Evolutionary conservation across 2,329 filamentous ascomycete species (phyloP), one percentile per base, ranked within the genome.

Genomic region (Celoporthe dispersa): DNA sequence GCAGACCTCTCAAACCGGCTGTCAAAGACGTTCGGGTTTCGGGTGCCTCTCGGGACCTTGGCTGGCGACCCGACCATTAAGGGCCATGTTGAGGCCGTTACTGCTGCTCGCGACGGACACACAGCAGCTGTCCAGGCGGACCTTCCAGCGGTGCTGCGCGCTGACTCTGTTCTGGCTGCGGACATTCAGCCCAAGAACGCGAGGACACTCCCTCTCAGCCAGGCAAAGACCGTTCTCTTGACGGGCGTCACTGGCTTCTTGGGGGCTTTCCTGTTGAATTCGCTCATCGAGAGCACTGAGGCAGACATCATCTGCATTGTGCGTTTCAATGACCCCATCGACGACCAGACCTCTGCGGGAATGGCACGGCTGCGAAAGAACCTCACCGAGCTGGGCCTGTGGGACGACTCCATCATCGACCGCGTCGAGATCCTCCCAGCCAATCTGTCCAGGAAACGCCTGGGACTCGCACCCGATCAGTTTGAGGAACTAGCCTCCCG

Each of bases 221-320:
- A 92, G 62, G 91, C 91, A 0, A 83, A 90, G 25, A 92, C 90
- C 0, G 85, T 94, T 2, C 83, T 94, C 11, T 78, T 94, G 65
- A 94, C 92, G 0, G 92, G 92, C 77, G 89, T 90, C 0, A 94
- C 92, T 22, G 92, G 92, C 19, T 94, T 93, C 75, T 79, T 94
- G 55, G 92, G 92, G 48, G 91, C 91, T 3, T 94, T 94, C 79
- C 80, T 94, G 22, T 86, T 94, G 28, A 88, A 87, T 73, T 87
- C 90, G 57, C 81, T 94, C 22, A 78, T 94, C 7, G 88, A 92
- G 70, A 88, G 80, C 71, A 94, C 91, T 0, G 86, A 88, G 0
- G 91, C 92, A 0, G 85, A 88, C 9, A 89, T 94, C 31, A 83
- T 93, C 64, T 94, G 92, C 76, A 84, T 94, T 19, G 91, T 94